These are phyloP conservation scores for Pichia nanzhaoensis DNA, from an alignment of 805 yeast genomes.

Conservation along the genomic window DNA sequence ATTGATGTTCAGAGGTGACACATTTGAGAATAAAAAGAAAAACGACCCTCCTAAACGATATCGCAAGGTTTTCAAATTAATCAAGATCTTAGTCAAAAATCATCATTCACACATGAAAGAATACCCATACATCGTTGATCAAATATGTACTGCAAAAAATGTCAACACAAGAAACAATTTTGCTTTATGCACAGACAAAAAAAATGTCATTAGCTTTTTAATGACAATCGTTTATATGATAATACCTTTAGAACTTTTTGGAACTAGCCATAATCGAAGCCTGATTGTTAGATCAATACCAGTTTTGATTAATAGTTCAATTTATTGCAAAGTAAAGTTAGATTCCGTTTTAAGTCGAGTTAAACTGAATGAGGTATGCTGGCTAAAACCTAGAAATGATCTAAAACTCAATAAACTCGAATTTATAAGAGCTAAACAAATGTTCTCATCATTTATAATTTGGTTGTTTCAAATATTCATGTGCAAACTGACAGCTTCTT, in stretches of 20 bases:
- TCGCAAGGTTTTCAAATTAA: slow-evolving; percentile 18
- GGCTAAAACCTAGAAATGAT: slow-evolving; percentile 41
- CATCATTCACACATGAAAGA: slow-evolving; percentile 28
- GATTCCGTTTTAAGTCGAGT: slow-evolving; percentile 31
- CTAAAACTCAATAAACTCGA: slow-evolving; percentile 37
- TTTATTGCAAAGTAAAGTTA: slow-evolving; percentile 32
- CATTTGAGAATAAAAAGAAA: neutral
- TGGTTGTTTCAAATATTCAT: slow-evolving; percentile 55
- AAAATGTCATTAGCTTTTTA: slow-evolving; percentile 37
- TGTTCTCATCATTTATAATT: slow-evolving; percentile 37
- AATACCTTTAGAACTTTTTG: slow-evolving; percentile 48
- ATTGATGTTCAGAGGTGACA: slow-evolving; percentile 13
- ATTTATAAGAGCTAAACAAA: slow-evolving; percentile 28
- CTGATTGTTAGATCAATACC: slow-evolving; percentile 34
- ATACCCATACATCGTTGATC: slow-evolving; percentile 33
- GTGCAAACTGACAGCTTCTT: slow-evolving; percentile 39
- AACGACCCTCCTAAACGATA: slow-evolving; percentile 20
- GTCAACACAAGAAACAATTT: slow-evolving; percentile 22
- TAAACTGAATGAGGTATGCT: slow-evolving; percentile 39
- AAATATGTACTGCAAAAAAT: slow-evolving; percentile 24
- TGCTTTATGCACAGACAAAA: slow-evolving; percentile 28
- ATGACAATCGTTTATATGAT: slow-evolving; percentile 38
- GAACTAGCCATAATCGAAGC: slow-evolving; percentile 43
- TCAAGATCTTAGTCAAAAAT: slow-evolving; percentile 24
- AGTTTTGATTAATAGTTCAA: slow-evolving; percentile 31